A percentile compares a stretch with the other conserved stretches of the same genome.
phyloP scores from a whole-genome alignment of 2,329 filamentous ascomycete genomes.

The Myriosclerotinia curreyana region DNA sequence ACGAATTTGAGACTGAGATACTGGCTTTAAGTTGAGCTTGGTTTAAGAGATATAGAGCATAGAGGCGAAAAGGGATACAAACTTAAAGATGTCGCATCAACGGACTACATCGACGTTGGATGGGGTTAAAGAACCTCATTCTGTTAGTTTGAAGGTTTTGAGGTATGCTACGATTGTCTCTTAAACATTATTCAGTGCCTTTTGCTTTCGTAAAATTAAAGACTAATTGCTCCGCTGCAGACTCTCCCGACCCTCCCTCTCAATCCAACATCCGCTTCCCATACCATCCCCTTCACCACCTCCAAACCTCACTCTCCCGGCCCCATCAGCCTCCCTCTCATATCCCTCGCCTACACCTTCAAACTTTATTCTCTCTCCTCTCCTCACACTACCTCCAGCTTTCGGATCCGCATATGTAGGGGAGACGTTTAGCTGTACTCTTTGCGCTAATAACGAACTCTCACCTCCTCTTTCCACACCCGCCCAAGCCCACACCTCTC shows the following conservation, averaged over 20 bases:
- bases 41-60: background rate
- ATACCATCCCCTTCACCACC: constrained; percentile 43
- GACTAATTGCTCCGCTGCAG: constrained; percentile 45
- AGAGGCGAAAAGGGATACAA: background rate
- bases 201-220: background rate
- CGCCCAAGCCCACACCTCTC: background rate
- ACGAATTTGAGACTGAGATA: too few species aligned
- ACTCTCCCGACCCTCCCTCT: constrained; percentile 76
- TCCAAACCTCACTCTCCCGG: constrained; percentile 24
- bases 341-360: constrained; percentile 53
- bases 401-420: constrained; percentile 96
- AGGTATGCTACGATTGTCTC: constrained; percentile 46
- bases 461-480: constrained; percentile 32
- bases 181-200: background rate
- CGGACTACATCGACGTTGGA: constrained; percentile 35
- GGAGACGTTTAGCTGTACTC: constrained; percentile 88
- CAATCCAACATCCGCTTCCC: constrained; percentile 56
- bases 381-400: constrained; percentile 80
- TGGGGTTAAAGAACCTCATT: constrained; percentile 68
- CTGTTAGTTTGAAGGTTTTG: constrained; percentile 73
- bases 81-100: constrained; percentile 37
- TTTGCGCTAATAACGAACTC: constrained; percentile 92
- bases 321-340: constrained; percentile 64
- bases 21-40: background rate
- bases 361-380: constrained; percentile 54